A percentile compares a stretch with the other conserved stretches of the same genome.
phyloP scores from a whole-genome alignment of 169 alveolate species.

The Ichthyophthirius multifiliis region DNA sequence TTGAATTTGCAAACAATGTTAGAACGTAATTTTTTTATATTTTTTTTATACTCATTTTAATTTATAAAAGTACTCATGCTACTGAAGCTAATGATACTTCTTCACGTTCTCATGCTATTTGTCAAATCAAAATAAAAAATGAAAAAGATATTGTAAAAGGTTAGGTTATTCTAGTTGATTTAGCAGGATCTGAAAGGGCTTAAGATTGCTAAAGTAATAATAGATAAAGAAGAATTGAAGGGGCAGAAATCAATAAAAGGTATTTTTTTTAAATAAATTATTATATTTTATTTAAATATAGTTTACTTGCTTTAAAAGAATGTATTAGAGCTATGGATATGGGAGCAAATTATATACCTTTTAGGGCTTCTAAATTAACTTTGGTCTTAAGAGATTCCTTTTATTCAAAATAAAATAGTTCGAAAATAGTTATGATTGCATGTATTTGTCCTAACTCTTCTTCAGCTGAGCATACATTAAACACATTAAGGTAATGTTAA shows the following conservation, averaged over 20 bases:
- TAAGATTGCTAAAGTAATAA: slow-evolving; percentile 82
- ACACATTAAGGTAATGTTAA: slow-evolving; percentile 58
- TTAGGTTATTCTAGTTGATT: slow-evolving; percentile 79
- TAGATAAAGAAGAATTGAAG: slow-evolving; percentile 81
- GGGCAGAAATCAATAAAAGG: slow-evolving; percentile 85
- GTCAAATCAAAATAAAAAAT: slow-evolving; percentile 64
- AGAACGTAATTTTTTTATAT: slow-evolving; percentile 20
- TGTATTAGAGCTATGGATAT: slow-evolving; percentile 85
- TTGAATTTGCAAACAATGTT: slow-evolving; percentile 29
- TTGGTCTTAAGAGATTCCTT: slow-evolving; percentile 87
- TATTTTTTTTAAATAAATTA: neutral
- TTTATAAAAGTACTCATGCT: slow-evolving; percentile 68
- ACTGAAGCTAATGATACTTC: slow-evolving; percentile 88
- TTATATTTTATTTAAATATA: neutral
- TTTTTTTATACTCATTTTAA: neutral
- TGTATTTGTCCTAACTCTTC: slow-evolving; percentile 84
- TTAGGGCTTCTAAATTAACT: slow-evolving; percentile 80
- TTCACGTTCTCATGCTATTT: slow-evolving; percentile 85
- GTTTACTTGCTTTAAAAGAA: slow-evolving; percentile 85
- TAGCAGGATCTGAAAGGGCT: slow-evolving; percentile 91
- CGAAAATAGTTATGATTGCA: slow-evolving; percentile 80
- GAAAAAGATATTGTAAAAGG: slow-evolving; percentile 56
- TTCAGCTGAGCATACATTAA: slow-evolving; percentile 83
- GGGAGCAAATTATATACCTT: slow-evolving; percentile 78
- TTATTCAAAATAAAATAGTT: slow-evolving; percentile 57